Base-by-base conservation (phyloP, 495 filamentous ascomycete species). In the Cercophora newfieldiana region DNA sequence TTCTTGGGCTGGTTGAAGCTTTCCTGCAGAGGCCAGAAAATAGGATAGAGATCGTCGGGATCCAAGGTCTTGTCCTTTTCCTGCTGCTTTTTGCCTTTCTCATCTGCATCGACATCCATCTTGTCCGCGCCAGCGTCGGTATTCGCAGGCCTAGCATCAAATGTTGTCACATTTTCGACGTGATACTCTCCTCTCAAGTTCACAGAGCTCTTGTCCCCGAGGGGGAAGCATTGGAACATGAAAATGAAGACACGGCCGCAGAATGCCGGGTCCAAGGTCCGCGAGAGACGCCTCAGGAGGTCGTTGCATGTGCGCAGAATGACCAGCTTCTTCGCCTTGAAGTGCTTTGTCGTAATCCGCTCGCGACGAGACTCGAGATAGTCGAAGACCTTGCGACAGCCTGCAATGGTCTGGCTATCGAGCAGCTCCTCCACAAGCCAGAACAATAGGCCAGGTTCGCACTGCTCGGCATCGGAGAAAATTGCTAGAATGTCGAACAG, bases 191-290 rank as follows among this genome's bases (percentile, higher is more conserved):
- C 95, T 28, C 96, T 88, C 55, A 97, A 85, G 69, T 99, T 99
- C 56, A 99, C 94, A 1, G 94, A 97, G 74, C 95, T 97, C 71
- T 91, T 94, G 78, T 99, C 95, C 26, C 94, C 93, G 0, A 98
- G 82, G 12, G 95, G 93, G 71, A 98, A 97, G 74, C 91, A 96
- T 75, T 98, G 95, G 76, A 97, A 98, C 64, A 98, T 86, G 72
- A 97, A 99, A 68, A 99, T 96, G 73, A 97, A 97, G 22, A 99
- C 94, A 51, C 94, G 85, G 37, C 95, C 95, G 74, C 94, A 97
- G 76, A 99, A 99, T 2, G 96, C 94, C 0, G 96, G 92, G 78
- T 99, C 96, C 71, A 97, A 93, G 3, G 95, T 93, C 54, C 96
- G 84, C 2, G 95, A 98, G 3, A 99, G 82, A 61, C 95, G 85